Evolutionary conservation across 2,329 filamentous ascomycete species (phyloP).

Genomic region (Talaromyces pinophilus): DNA sequence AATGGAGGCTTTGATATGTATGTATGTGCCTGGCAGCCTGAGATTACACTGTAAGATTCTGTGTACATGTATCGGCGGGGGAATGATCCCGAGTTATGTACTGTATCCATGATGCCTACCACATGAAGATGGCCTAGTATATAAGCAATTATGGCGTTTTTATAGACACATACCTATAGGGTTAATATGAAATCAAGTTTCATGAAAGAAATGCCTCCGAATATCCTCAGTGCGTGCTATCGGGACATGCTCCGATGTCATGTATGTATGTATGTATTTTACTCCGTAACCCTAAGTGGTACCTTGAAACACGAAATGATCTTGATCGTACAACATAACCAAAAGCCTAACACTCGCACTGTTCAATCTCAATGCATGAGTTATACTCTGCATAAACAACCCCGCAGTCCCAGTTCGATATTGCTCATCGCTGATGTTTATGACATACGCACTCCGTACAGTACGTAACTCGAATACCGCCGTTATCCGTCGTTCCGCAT

Average conservation of each 20-base stretch:
- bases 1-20: conserved; percentile 13
- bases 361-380: background rate
- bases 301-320: background rate
- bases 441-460: background rate
- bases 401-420: conserved; percentile 2
- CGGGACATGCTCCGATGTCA: background rate
- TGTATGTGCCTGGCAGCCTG: conserved; percentile 5
- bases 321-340: background rate
- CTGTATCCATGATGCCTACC: background rate
- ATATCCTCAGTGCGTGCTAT: background rate
- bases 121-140: background rate
- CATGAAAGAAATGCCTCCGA: background rate
- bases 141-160: background rate
- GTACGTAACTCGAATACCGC: conserved; percentile 7
- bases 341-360: background rate
- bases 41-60: conserved; percentile 4
- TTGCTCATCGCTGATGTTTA: background rate
- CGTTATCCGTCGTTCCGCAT: conserved; percentile 13
- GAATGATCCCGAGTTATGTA: conserved; percentile 5
- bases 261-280: background rate
- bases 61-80: conserved; percentile 6
- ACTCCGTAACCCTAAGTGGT: background rate
- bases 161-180: background rate
- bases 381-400: conserved; percentile 4
- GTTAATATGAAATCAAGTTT: background rate